Evolutionary conservation across 2,329 filamentous ascomycete genomes (phyloP).

Genomic region (Colletotrichum tropicale): DNA sequence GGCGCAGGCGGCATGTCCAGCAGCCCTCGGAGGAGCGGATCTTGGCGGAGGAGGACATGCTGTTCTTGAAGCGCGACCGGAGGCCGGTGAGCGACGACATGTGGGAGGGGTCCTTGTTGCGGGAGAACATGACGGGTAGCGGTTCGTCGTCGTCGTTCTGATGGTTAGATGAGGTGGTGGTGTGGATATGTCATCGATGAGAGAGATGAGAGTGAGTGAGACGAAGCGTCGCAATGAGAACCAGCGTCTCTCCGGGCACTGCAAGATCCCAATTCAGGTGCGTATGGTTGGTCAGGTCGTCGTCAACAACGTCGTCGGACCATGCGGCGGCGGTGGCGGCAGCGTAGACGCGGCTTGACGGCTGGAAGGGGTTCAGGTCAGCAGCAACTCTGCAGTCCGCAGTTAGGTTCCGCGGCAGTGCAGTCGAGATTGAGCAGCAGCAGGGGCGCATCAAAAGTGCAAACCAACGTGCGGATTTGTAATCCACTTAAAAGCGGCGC

Average conservation of each 20-base stretch:
- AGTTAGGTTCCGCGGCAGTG: neutral
- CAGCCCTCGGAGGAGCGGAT: slow-evolving; percentile 54
- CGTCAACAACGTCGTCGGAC: neutral
- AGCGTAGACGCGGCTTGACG: neutral
- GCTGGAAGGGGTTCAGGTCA: neutral
- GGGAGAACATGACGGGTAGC: slow-evolving; percentile 8
- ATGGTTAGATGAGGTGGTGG: neutral
- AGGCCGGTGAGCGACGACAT: neutral
- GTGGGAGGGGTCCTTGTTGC: neutral
- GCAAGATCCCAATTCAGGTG: neutral
- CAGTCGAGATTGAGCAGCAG: neutral
- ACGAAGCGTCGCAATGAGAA: neutral
- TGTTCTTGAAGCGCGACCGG: slow-evolving; percentile 11
- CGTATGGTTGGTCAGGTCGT: neutral
- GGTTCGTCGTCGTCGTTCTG: neutral
- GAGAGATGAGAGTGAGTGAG: neutral
- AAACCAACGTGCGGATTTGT: slow-evolving; percentile 3
- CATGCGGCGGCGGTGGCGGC: neutral
- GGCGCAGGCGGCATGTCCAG: slow-evolving; percentile 65
- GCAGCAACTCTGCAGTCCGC: neutral
- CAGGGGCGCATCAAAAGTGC: neutral
- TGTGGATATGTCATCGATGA: neutral
- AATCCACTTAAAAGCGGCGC: slow-evolving; percentile 15
- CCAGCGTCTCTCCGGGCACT: neutral
- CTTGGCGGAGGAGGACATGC: slow-evolving; percentile 25